A percentile compares a stretch with the other conserved stretches of the same genome.
These are phyloP conservation scores for Hemileccinum impolitum DNA, from an alignment of 768 basidiomycete species.

Conservation along the genomic window DNA sequence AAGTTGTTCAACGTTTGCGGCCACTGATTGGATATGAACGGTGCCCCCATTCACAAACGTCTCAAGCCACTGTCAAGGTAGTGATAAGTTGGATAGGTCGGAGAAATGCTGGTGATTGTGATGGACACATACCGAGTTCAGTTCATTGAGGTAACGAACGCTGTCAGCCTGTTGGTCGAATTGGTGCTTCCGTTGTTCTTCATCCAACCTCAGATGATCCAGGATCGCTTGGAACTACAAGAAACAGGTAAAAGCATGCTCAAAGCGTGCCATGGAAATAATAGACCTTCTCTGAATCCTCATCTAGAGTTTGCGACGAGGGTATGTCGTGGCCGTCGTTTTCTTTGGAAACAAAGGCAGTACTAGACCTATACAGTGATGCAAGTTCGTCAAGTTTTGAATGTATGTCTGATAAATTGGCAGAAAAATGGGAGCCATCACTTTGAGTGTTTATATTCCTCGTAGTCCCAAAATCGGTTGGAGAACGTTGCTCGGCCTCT, in stretches of 20 bases:
- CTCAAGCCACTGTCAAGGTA: conserved; percentile 66
- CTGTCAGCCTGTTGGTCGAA: conserved; percentile 70
- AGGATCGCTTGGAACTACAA: conserved; percentile 44
- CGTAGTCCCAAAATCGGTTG: neutral
- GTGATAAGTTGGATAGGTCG: neutral
- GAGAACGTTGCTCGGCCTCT: conserved; percentile 1
- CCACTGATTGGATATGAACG: conserved; percentile 62
- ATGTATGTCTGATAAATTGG: conserved; percentile 30
- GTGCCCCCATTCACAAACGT: conserved; percentile 76
- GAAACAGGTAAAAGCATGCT: neutral
- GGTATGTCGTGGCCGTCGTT: neutral
- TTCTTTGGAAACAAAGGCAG: neutral
- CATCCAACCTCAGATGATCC: conserved; percentile 44
- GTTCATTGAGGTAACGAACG: conserved; percentile 73
- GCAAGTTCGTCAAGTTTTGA: conserved; percentile 38
- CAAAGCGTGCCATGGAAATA: neutral
- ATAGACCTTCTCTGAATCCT: conserved; percentile 20
- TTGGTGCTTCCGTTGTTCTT: conserved; percentile 45
- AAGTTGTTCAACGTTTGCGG: conserved; percentile 57
- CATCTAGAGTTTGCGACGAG: conserved; percentile 3
- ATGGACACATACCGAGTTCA: conserved; percentile 53
- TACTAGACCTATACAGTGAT: conserved; percentile 16
- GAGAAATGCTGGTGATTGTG: neutral
- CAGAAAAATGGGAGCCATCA: neutral
- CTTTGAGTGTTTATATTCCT: conserved; percentile 16